Conservation (phyloP, 2,329 filamentous ascomycete genomes). For the Microdochium trichocladiopsis region DNA sequence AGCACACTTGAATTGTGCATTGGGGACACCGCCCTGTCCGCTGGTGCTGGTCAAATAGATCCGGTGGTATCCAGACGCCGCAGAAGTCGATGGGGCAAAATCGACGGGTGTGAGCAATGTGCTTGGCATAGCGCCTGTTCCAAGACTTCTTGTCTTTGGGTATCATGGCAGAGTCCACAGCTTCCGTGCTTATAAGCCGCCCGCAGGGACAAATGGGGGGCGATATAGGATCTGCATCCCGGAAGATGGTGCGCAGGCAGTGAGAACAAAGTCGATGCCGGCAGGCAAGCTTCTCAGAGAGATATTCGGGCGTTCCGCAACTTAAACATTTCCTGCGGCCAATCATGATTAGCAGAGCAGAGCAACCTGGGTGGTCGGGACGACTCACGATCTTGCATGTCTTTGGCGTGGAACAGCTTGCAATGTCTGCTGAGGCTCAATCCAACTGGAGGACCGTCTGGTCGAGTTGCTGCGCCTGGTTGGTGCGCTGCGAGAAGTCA, state of each 20-base stretch:
- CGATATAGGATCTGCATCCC: neutral
- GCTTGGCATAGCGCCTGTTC: neutral
- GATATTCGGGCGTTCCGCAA: neutral
- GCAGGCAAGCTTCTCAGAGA: neutral
- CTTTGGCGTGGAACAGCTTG: neutral
- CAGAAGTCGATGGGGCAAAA: neutral
- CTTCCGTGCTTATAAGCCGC: neutral
- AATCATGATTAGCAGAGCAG: neutral
- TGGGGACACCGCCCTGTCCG: neutral
- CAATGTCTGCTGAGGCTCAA: neutral
- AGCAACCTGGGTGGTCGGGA: neutral
- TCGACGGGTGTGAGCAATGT: neutral
- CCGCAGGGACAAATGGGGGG: neutral
- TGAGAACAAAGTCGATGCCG: neutral
- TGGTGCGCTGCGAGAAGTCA: neutral
- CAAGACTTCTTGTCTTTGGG: neutral
- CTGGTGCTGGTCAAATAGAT: neutral
- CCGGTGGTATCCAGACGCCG: neutral
- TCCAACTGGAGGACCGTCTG: neutral
- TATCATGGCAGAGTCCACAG: neutral
- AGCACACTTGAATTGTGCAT: neutral
- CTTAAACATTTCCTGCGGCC: neutral
- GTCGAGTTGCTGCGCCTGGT: neutral
- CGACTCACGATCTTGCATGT: neutral
- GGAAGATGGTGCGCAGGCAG: neutral